phyloP scores from a whole-genome alignment of 2,329 filamentous ascomycete species.

The Calonectria hawksworthii region DNA sequence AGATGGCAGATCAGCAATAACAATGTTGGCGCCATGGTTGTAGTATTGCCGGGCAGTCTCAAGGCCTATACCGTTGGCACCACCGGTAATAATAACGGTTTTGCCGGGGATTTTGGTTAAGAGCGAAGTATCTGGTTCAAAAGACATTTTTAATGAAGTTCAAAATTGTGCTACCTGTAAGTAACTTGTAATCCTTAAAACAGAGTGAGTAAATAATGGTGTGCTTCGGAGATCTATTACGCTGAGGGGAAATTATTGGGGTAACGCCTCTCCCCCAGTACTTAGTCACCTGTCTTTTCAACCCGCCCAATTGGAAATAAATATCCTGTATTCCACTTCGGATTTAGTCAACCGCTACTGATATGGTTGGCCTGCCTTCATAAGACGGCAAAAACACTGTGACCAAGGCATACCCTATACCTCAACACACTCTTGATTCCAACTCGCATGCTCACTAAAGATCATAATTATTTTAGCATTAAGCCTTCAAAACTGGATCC shows the following conservation, averaged over 20 bases:
- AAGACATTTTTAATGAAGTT: not conserved
- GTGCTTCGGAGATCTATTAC: not conserved
- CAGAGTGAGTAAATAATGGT: not conserved
- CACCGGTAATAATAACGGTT: slow-evolving; percentile 32
- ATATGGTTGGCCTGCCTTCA: not conserved
- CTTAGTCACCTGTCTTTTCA: not conserved
- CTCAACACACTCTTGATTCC: too few relatives aligned
- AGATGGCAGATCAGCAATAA: slow-evolving; percentile 21
- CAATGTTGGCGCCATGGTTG: slow-evolving; percentile 27
- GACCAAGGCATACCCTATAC: not conserved
- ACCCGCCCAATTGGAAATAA: not conserved
- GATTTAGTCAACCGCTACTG: not conserved
- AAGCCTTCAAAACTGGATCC: not conserved
- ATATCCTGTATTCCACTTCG: not conserved
- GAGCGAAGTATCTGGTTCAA: not conserved
- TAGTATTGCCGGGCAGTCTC: slow-evolving; percentile 13
- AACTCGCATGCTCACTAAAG: not conserved
- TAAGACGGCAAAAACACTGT: not conserved
- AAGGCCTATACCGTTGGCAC: slow-evolving; percentile 29
- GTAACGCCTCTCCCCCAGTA: not conserved
- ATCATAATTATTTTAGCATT: not conserved
- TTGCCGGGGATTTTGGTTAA: slow-evolving; percentile 9
- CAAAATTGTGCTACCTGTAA: too few relatives aligned
- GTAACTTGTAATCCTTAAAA: not conserved
- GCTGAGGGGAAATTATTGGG: not conserved